Base-by-base conservation (phyloP, 2,329 filamentous ascomycete genomes). In the Fusarium clavum region DNA sequence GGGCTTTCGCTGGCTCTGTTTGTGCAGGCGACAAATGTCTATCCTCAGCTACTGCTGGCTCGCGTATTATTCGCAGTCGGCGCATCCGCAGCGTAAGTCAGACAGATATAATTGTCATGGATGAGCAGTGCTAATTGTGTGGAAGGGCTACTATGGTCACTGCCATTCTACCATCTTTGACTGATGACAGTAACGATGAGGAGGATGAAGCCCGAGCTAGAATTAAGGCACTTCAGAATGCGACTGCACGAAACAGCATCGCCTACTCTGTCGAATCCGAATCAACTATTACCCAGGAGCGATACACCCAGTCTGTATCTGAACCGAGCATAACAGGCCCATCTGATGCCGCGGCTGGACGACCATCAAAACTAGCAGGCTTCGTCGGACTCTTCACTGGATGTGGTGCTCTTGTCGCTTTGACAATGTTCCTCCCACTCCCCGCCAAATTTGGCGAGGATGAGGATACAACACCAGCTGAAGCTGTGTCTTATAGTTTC, bases 311-410 rank as follows among this genome's bases (percentile, higher is more conserved):
- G 43, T 77, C 77, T 25, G 40, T 79, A 20, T 81, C 79, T 49
- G 77, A 78, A 13, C 67, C 71, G 20, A 64, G 68, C 13, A 56
- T 69, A 6, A 70, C 70, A 6, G 76, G 76, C 43, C 66, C 71
- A 6, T 73, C 64, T 45, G 70, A 67, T 41, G 75, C 70, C 11
- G 55, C 62, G 73, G 77, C 71, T 47, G 80, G 81, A n/a, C 86
- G 86, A 67, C 85, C 87, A 3, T 85, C 86, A 2, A 83, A 84
- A 20, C 86, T 99, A 27, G 95, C 96, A 18, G 96, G 96, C 0
- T 90, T 94, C 53, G 96, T 99, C 8, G 96, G 96, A 7, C 84
- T 97, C 62, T 97, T 97, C 77, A 97, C 96, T 10, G 96, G 96
- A 25, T 93, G 93, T 74, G 96, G 96, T 64, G 96, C 96, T 16